Conservation (phyloP, 179 eudicot species). For the Silene coronaria region DNA sequence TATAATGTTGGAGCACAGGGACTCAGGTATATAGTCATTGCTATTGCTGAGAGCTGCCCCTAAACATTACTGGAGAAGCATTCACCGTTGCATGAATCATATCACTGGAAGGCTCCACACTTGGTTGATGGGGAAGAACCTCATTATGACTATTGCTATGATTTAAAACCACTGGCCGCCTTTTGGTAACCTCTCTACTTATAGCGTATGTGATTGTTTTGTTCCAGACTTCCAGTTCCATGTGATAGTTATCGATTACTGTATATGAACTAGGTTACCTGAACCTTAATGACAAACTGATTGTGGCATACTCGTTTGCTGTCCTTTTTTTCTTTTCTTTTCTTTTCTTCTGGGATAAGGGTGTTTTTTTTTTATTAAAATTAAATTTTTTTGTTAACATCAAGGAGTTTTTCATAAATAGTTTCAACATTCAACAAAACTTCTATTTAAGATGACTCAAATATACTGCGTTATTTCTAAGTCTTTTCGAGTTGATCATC, state of each 20-base stretch:
- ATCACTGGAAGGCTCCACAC: neutral
- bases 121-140: slow-evolving; percentile 1
- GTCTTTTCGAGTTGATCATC: neutral
- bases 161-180: neutral
- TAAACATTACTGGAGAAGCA: neutral
- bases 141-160: neutral
- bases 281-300: neutral
- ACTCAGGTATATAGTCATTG: neutral
- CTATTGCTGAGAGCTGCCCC: neutral
- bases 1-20: neutral
- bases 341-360: no score
- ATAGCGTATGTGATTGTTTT: neutral
- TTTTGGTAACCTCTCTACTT: neutral
- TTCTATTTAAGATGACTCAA: neutral
- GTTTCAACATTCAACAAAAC: neutral
- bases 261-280: neutral
- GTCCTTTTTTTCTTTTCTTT: neutral
- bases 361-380: neutral
- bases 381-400: no score
- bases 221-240: neutral
- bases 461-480: neutral
- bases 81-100: neutral
- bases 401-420: neutral
- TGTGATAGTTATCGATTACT: neutral
- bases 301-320: neutral